Evolutionary conservation across 257 asterid species (phyloP).

Genomic region (Primulina huaijiensis): DNA sequence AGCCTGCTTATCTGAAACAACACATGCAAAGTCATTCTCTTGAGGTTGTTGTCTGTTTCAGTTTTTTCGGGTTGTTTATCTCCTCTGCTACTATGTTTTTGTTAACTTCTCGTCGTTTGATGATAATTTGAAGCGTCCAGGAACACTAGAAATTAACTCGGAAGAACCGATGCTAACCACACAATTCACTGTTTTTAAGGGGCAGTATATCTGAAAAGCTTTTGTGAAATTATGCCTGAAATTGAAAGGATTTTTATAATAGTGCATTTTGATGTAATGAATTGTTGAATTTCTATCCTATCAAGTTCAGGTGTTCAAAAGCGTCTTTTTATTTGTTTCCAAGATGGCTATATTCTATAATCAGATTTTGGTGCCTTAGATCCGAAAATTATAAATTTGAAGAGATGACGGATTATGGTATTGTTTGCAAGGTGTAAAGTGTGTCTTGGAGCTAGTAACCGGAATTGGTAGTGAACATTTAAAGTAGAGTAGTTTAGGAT

Average conservation of each 20-base stretch:
- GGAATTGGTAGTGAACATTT: neutral
- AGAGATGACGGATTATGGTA: neutral
- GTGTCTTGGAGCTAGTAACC: neutral
- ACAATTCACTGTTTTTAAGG: no score
- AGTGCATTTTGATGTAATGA: no score
- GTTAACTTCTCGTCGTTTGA: neutral
- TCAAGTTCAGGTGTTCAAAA: no score
- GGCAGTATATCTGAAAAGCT: no score
- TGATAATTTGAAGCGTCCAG: no score
- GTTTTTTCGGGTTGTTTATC: neutral
- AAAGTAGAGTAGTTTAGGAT: neutral
- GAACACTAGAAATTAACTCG: no score
- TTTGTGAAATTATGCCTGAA: no score
- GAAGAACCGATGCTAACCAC: no score
- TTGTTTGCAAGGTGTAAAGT: neutral
- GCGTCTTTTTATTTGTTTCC: neutral
- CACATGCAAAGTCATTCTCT: conserved; percentile 87
- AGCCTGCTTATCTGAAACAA: conserved; percentile 87
- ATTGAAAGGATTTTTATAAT: no score
- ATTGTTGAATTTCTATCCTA: no score
- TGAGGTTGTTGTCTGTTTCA: conserved; percentile 41
- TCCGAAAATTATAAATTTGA: neutral
- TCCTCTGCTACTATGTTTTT: neutral
- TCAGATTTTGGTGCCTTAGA: neutral
- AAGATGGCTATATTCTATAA: neutral